Evolutionary conservation across 1,284 basidiomycete genomes (phyloP), one percentile per base, ranked within the genome.

Genomic region (Meripilus lineatus): DNA sequence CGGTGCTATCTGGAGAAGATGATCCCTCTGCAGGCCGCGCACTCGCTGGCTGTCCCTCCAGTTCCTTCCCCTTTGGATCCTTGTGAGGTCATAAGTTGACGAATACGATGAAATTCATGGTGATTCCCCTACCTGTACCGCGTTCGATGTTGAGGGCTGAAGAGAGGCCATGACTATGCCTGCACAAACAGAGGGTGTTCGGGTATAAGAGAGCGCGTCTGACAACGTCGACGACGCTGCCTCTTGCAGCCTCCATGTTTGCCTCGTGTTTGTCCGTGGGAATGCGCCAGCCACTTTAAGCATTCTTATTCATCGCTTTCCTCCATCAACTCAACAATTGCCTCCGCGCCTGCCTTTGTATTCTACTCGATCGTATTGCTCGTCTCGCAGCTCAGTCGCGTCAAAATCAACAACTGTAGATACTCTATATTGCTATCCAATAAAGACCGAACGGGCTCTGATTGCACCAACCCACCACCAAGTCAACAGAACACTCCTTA

Each of bases 1-100:
- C 8, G 36, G 15, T 45, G 34, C 41, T 42, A 39, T 50, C 56
- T 51, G 46, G 56, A 18, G 44, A 25, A 28, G 44, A 42, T 22
- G 44, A 15, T 42, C 50, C 54, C 52, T 56, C 55, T 55, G 54
- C 54, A 56, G 56, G 54, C 52, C 60, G 58, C 46, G 50, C 51
- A 49, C 42, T 51, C 40, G 50, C 48, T 51, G 55, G 53, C 55
- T 53, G 51, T 48, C 50, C 53, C 50, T 56, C 51, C 46, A 53
- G 52, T 51, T 59, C 54, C 53, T 58, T 55, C 46, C 51, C 60
- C 55, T 56, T 58, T 47, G n/a, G 52, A 51, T 49, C 51, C 51
- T 32, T 45, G 26, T 30, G 45, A 48, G 35, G 14, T 26, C 34
- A 43, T 23, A 28, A 21, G 13, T 5, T 17, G 6, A n/a, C 18